Evolutionary conservation across 768 basidiomycete genomes (phyloP).

Genomic region (Sarcomyxa edulis): DNA sequence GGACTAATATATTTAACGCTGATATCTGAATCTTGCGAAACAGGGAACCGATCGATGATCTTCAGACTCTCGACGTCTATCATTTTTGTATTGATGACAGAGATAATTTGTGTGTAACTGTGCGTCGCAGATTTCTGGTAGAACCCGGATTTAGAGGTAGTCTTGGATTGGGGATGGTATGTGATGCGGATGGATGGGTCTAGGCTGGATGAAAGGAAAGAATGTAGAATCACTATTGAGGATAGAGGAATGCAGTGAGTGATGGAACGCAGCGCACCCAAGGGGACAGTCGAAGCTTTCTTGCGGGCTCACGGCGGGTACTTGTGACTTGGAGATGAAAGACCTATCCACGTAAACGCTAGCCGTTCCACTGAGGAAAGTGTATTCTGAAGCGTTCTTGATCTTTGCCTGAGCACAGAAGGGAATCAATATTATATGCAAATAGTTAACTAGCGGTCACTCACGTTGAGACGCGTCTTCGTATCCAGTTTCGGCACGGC

Average conservation of each 20-base stretch:
- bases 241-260: not conserved
- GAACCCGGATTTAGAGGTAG: constrained; percentile 1
- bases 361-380: constrained; percentile 16
- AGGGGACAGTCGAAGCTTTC: constrained; percentile 26
- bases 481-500: constrained; percentile 29
- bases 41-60: constrained; percentile 11
- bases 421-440: not conserved
- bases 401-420: constrained; percentile 18
- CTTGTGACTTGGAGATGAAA: constrained; percentile 19
- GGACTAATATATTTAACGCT: constrained; percentile 34
- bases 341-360: constrained; percentile 24
- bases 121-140: constrained; percentile 2
- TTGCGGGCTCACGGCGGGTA: constrained; percentile 21
- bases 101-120: constrained; percentile 10
- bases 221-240: too few relatives aligned
- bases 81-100: constrained; percentile 11
- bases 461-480: constrained; percentile 16
- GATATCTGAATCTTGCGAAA: too few relatives aligned
- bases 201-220: too few relatives aligned
- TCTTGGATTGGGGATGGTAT: too few relatives aligned
- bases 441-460: not conserved
- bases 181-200: too few relatives aligned
- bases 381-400: constrained; percentile 22
- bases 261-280: constrained; percentile 13
- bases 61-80: constrained; percentile 7